Percentiles rank a stretch among this genome's conserved stretches.
phyloP scores from a whole-genome alignment of 208 protist genomes.

The Leishmania lainsoni region DNA sequence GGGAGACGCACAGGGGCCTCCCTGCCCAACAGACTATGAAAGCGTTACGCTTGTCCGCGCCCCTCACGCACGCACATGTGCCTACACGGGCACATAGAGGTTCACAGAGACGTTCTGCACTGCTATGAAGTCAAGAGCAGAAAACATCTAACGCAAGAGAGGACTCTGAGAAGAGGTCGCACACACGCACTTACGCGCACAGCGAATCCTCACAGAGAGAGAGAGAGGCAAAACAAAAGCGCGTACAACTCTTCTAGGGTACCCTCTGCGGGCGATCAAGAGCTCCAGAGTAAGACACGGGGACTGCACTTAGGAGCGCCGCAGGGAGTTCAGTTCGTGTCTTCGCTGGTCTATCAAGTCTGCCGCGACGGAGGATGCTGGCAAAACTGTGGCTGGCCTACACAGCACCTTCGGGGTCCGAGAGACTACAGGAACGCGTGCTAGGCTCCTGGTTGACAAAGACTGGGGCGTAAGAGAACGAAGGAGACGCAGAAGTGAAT shows the following conservation, averaged over 20 bases:
- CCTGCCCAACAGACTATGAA: background rate
- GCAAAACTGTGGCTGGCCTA: background rate
- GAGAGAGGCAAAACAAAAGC: background rate
- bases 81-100: background rate
- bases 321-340: conserved; percentile 17
- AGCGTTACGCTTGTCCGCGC: background rate
- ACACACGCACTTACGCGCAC: background rate
- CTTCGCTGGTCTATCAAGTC: conserved; percentile 5
- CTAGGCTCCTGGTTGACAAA: background rate
- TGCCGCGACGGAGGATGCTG: background rate
- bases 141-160: background rate
- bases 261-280: background rate
- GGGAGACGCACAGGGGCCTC: background rate
- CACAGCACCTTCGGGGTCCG: background rate
- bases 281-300: background rate
- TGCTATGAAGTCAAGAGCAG: background rate
- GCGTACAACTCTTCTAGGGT: background rate
- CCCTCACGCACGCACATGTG: background rate
- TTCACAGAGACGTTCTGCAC: background rate
- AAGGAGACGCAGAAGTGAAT: conserved; percentile 29
- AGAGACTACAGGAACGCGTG: background rate
- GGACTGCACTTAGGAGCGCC: background rate
- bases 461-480: conserved; percentile 4
- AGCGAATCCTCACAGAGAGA: background rate
- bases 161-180: background rate